Evolutionary conservation across 768 basidiomycete genomes (phyloP).

Genomic region (Amanita pallidorosea): DNA sequence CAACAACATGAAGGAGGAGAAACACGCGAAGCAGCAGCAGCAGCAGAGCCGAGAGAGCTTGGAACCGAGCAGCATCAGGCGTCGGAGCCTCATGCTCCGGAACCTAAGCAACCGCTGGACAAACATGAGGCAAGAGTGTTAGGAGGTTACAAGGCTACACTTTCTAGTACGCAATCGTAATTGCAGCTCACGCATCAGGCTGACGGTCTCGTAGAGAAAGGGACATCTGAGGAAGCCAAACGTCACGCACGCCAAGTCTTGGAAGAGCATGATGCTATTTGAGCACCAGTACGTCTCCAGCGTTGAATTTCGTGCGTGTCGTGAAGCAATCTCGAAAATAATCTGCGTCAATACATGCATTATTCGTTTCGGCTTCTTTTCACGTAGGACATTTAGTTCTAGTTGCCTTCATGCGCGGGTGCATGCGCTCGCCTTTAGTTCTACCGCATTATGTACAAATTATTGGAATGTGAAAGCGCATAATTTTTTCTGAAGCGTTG

Average conservation of each 20-base stretch:
- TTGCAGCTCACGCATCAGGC: neutral
- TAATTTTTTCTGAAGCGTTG: too few species aligned
- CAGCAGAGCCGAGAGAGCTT: neutral
- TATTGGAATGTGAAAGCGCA: too few species aligned
- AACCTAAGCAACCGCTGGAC: neutral
- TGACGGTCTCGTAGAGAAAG: conserved; percentile 7
- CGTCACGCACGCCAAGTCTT: conserved; percentile 9
- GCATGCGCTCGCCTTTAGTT: too few species aligned
- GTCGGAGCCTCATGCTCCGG: too few species aligned
- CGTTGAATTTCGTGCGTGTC: too few species aligned
- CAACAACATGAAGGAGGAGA: neutral
- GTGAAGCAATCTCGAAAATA: too few species aligned
- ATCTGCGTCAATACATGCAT: too few species aligned
- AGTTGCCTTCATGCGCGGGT: too few species aligned
- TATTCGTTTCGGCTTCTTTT: too few species aligned
- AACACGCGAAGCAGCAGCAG: neutral
- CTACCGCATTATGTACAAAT: too few species aligned
- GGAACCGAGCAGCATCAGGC: neutral
- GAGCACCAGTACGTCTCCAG: neutral
- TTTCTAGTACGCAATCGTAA: conserved; percentile 14
- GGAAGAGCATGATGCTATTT: conserved; percentile 8
- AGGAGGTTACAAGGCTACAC: conserved; percentile 20
- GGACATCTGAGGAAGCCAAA: conserved; percentile 11
- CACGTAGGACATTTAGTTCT: too few species aligned
- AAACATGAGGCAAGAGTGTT: conserved; percentile 12